Evolutionary conservation across 2,329 filamentous ascomycete species (phyloP).

Genomic region (Tolypocladium nubicola): DNA sequence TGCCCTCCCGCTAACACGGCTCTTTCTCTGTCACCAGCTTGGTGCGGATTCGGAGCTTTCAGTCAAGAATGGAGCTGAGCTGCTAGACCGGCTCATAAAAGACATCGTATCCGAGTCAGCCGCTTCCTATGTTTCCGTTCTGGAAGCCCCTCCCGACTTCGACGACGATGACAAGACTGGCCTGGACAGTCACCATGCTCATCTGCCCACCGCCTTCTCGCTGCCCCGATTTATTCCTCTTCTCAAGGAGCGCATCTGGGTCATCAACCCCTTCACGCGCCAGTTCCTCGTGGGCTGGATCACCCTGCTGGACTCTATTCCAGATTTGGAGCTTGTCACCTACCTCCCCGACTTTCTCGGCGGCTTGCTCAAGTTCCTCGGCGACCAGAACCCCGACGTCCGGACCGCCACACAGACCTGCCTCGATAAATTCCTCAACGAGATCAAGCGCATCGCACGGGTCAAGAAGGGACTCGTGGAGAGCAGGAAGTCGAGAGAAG

Average conservation of each 20-base stretch:
- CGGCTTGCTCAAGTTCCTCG: slow-evolving; percentile 83
- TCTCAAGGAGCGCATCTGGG: slow-evolving; percentile 86
- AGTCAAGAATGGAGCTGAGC: slow-evolving; percentile 94
- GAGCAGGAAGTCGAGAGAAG: slow-evolving; percentile 61
- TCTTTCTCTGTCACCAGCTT: slow-evolving; percentile 43
- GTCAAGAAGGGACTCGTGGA: slow-evolving; percentile 89
- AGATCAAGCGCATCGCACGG: slow-evolving; percentile 89
- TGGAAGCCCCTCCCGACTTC: slow-evolving; percentile 48
- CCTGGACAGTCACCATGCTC: slow-evolving; percentile 31
- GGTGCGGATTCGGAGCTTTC: slow-evolving; percentile 93
- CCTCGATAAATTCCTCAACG: slow-evolving; percentile 78
- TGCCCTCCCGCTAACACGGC: background rate
- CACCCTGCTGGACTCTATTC: slow-evolving; percentile 87
- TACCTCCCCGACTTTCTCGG: slow-evolving; percentile 87
- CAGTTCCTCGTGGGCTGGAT: slow-evolving; percentile 97
- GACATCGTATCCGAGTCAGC: slow-evolving; percentile 94
- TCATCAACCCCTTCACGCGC: slow-evolving; percentile 87
- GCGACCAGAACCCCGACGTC: slow-evolving; percentile 87
- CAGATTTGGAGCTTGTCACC: slow-evolving; percentile 87
- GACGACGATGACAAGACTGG: slow-evolving; percentile 35
- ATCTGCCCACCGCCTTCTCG: slow-evolving; percentile 79
- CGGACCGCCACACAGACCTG: slow-evolving; percentile 84
- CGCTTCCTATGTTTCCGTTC: slow-evolving; percentile 83
- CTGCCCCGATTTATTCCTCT: slow-evolving; percentile 84
- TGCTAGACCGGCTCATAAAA: slow-evolving; percentile 88